Percentiles rank a stretch among this genome's conserved stretches.
These are phyloP conservation scores for Lupinus albus DNA, from an alignment of 306 rosid species.

Conservation along the genomic window DNA sequence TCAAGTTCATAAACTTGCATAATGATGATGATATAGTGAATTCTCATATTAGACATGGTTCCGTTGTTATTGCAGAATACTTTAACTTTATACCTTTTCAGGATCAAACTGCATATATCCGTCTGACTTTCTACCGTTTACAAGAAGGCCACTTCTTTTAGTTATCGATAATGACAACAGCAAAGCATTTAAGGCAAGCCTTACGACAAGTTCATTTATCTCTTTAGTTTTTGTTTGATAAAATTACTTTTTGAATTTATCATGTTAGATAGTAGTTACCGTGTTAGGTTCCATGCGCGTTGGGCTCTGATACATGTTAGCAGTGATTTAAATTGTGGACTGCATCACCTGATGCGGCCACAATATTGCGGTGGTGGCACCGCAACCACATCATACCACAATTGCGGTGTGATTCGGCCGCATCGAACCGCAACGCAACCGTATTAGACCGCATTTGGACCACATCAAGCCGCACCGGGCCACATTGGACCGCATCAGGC, in stretches of 20 bases:
- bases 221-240: conserved; percentile 8
- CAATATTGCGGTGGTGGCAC: too few species aligned
- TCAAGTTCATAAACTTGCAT: conserved; percentile 34
- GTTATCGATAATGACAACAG: conserved; percentile 80
- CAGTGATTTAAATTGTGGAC: too few species aligned
- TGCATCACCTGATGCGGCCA: too few species aligned
- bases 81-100: conserved; percentile 55
- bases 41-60: conserved; percentile 27
- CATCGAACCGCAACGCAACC: too few species aligned
- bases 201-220: conserved; percentile 8
- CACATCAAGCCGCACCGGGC: too few species aligned
- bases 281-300: too few species aligned
- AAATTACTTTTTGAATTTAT: conserved; percentile 26
- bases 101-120: conserved; percentile 84
- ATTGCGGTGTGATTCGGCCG: too few species aligned
- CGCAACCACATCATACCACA: too few species aligned
- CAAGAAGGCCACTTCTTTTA: conserved; percentile 88
- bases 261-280: not conserved
- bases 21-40: conserved; percentile 24
- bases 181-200: conserved; percentile 86
- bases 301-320: too few species aligned
- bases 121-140: conserved; percentile 81
- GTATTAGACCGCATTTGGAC: too few species aligned
- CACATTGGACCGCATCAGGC: too few species aligned
- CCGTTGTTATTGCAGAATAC: conserved; percentile 35